Conservation (phyloP, 2,329 filamentous ascomycete species). For the Tricladium varicosporioides region DNA sequence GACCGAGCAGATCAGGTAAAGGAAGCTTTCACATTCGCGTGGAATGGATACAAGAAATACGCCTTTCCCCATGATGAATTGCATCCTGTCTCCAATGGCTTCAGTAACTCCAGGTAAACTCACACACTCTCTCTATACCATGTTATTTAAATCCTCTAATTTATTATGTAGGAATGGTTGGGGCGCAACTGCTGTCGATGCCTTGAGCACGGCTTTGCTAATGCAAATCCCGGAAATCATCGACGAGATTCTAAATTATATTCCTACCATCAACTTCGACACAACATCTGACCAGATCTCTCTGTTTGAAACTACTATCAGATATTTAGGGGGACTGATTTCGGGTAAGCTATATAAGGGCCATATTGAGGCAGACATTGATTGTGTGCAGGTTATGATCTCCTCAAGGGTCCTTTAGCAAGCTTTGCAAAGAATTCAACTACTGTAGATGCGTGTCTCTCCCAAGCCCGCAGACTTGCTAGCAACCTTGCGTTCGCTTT, state of each 20-base stretch:
- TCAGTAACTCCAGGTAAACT: conserved; percentile 64
- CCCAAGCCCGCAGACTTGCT: conserved; percentile 67
- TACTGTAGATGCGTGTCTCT: conserved; percentile 56
- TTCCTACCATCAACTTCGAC: conserved; percentile 70
- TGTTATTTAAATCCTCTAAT: conserved; percentile 13
- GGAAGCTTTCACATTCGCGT: conserved; percentile 67
- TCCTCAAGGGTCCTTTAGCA: conserved; percentile 66
- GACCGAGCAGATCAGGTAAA: conserved; percentile 58
- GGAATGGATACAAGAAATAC: conserved; percentile 70
- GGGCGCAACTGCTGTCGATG: conserved; percentile 81
- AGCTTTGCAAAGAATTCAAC: conserved; percentile 44
- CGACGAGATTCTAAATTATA: conserved; percentile 66
- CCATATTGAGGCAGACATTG: neutral
- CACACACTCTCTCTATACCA: neutral
- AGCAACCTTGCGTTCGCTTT: conserved; percentile 76
- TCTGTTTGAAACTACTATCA: conserved; percentile 87
- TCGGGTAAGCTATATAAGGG: conserved; percentile 54
- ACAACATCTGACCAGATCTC: conserved; percentile 60
- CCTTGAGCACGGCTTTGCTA: conserved; percentile 74
- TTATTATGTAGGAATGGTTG: conserved; percentile 66
- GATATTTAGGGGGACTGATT: conserved; percentile 78
- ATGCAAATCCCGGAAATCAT: conserved; percentile 71
- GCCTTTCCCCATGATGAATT: conserved; percentile 79
- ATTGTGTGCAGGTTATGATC: conserved; percentile 55
- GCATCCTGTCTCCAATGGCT: conserved; percentile 63